Conservation (phyloP, 2,329 filamentous ascomycete species). For the Tolypocladium tundrense region DNA sequence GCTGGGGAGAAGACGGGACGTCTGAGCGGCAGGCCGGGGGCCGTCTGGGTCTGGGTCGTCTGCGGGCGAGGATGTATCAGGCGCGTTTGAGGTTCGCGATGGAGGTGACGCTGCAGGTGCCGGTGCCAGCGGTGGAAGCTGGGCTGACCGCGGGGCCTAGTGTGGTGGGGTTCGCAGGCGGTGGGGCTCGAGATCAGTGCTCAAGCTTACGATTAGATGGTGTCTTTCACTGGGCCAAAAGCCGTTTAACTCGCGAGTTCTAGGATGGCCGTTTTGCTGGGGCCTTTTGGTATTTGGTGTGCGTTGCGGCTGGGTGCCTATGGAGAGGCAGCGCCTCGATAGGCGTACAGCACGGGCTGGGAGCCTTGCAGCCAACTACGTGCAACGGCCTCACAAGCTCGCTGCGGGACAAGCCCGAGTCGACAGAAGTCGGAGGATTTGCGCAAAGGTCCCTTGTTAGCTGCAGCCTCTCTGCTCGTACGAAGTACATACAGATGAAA, state of each 20-base stretch:
- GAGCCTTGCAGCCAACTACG: too few relatives aligned
- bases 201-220: too few relatives aligned
- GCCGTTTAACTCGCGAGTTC: too few relatives aligned
- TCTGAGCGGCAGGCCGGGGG: neutral
- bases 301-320: too few relatives aligned
- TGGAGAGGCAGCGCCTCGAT: too few relatives aligned
- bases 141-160: neutral
- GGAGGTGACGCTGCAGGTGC: neutral
- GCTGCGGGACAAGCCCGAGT: too few relatives aligned
- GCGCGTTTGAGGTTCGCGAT: neutral
- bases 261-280: too few relatives aligned
- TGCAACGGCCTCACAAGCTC: neutral
- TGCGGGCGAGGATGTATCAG: neutral
- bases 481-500: too few relatives aligned
- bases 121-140: neutral
- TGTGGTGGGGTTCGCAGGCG: neutral
- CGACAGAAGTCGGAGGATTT: neutral
- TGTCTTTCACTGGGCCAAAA: too few relatives aligned
- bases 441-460: neutral
- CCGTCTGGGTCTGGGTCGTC: neutral
- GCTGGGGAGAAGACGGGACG: neutral
- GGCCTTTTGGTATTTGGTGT: too few relatives aligned
- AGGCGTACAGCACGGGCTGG: too few relatives aligned
- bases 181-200: too few relatives aligned
- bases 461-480: neutral